phyloP scores from a whole-genome alignment of 2,329 filamentous ascomycete species.

The Didymella exigua region DNA sequence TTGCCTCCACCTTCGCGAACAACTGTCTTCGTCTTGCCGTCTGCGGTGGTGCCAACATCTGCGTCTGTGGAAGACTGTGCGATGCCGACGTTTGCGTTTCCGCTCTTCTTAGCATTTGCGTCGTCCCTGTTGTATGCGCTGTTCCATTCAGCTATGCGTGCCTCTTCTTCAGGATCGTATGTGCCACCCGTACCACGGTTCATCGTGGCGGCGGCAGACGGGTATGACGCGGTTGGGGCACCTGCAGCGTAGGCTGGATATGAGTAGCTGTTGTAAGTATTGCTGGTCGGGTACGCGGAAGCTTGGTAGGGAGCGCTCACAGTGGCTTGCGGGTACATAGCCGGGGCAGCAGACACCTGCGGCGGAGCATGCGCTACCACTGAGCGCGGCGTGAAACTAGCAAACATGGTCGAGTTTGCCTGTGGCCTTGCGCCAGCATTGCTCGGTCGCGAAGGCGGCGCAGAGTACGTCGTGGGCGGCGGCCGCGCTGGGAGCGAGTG shows the following conservation, averaged over 20 bases:
- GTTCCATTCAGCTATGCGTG: slow-evolving; percentile 94
- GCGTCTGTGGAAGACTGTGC: slow-evolving; percentile 50
- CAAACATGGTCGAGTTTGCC: slow-evolving; percentile 50
- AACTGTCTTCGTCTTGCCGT: slow-evolving; percentile 81
- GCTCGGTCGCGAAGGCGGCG: slow-evolving; percentile 63
- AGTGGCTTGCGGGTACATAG: slow-evolving; percentile 46
- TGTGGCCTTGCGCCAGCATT: slow-evolving; percentile 36
- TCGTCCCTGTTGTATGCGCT: slow-evolving; percentile 79
- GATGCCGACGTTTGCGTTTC: slow-evolving; percentile 50
- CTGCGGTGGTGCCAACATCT: slow-evolving; percentile 55
- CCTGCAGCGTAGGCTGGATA: slow-evolving; percentile 69
- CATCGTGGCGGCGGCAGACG: slow-evolving; percentile 28
- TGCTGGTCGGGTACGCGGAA: slow-evolving; percentile 48
- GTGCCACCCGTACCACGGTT: slow-evolving; percentile 44
- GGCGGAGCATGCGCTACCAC: slow-evolving; percentile 50
- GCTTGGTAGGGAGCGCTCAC: slow-evolving; percentile 51
- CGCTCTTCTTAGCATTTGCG: slow-evolving; percentile 49
- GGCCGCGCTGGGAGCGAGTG: slow-evolving; percentile 79
- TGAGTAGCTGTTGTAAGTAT: slow-evolving; percentile 67
- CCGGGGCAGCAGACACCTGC: slow-evolving; percentile 47
- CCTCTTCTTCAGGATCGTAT: slow-evolving; percentile 80
- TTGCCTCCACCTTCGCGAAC: slow-evolving; percentile 87
- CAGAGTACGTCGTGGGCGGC: slow-evolving; percentile 62
- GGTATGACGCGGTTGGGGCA: slow-evolving; percentile 28
- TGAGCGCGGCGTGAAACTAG: slow-evolving; percentile 65